A percentile compares a stretch with the other conserved stretches of the same genome.
phyloP scores from a whole-genome alignment of 164 flowering plant species.

The Kingdonia uniflora region DNA sequence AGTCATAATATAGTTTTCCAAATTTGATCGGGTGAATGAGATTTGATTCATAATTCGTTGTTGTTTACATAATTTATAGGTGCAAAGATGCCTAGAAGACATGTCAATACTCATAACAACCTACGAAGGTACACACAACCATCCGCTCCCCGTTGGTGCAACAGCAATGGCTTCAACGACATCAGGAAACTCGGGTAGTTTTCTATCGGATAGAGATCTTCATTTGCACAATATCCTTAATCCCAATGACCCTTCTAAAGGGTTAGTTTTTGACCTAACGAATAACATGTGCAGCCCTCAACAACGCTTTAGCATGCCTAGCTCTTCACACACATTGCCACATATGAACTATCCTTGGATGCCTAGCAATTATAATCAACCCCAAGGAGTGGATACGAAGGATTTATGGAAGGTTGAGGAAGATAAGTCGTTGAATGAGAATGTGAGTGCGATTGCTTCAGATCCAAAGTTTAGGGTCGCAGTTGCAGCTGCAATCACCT shows the following conservation, averaged over 20 bases:
- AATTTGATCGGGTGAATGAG: constrained; percentile 8
- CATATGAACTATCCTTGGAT: constrained; percentile 23
- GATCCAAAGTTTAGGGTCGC: constrained; percentile 64
- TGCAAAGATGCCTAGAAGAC: constrained; percentile 68
- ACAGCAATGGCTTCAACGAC: constrained; percentile 65
- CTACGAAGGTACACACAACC: constrained; percentile 73
- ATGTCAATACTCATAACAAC: constrained; percentile 71
- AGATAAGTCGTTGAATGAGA: constrained; percentile 24
- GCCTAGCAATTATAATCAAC: constrained; percentile 3
- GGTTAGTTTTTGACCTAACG: constrained; percentile 27
- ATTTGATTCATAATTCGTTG: background rate
- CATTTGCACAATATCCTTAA: constrained; percentile 5
- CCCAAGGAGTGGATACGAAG: constrained; percentile 1
- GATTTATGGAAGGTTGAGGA: constrained; percentile 9
- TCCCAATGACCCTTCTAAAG: constrained; percentile 10
- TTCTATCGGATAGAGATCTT: background rate
- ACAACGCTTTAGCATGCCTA: constrained; percentile 1
- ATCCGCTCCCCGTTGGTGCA: constrained; percentile 65
- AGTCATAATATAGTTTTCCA: background rate
- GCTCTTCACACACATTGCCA: constrained; percentile 22
- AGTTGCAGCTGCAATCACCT: constrained; percentile 66
- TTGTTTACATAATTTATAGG: constrained; percentile 21
- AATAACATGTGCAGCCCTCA: constrained; percentile 17
- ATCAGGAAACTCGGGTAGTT: constrained; percentile 26
- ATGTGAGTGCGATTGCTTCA: constrained; percentile 41